These are phyloP conservation scores for Phaeolepiota aurea DNA, from an alignment of 768 basidiomycete genomes.

Conservation along the genomic window DNA sequence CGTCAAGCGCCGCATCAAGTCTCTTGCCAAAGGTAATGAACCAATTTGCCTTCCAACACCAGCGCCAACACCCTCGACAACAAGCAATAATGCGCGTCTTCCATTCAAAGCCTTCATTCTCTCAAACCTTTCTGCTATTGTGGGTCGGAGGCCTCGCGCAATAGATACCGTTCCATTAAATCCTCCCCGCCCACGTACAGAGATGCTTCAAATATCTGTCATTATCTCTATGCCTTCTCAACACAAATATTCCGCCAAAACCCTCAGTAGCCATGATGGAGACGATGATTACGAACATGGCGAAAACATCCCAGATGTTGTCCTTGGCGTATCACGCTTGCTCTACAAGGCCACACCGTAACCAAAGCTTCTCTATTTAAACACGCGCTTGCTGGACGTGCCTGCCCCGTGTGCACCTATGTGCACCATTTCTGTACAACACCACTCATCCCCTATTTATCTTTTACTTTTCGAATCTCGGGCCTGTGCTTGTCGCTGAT, in stretches of 20 bases:
- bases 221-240: slow-evolving; percentile 51
- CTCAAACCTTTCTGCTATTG: no score
- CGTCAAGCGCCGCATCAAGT: slow-evolving; percentile 22
- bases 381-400: neutral
- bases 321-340: slow-evolving; percentile 36
- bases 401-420: no score
- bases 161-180: slow-evolving; percentile 2
- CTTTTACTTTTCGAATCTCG: no score
- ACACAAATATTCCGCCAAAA: slow-evolving; percentile 12
- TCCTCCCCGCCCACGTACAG: slow-evolving; percentile 13
- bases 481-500: no score
- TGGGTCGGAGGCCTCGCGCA: no score
- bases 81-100: no score
- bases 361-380: neutral
- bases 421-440: no score
- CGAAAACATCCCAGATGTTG: slow-evolving; percentile 36
- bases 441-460: no score
- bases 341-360: slow-evolving; percentile 10
- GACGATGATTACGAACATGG: slow-evolving; percentile 18
- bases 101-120: no score
- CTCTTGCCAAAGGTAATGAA: slow-evolving; percentile 6
- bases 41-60: slow-evolving; percentile 4
- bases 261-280: slow-evolving; percentile 7
- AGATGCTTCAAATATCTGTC: slow-evolving; percentile 45
- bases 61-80: neutral